Base-by-base conservation (phyloP, 2,329 filamentous ascomycete species). In the Aspergillus luchuensis region DNA sequence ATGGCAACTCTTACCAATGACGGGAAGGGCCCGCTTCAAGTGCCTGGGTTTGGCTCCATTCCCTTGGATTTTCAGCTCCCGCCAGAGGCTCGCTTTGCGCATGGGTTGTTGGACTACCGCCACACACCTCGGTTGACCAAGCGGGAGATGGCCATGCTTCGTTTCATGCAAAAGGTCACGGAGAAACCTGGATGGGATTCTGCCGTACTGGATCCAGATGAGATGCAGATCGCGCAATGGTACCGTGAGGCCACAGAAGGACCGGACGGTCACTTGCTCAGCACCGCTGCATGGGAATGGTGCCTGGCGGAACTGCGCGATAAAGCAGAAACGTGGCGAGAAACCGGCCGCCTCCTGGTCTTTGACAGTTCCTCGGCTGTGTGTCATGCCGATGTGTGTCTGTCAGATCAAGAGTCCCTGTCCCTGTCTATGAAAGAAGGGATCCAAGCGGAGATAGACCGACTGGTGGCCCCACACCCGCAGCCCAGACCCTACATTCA, bases 71-170 rank as follows among this genome's bases (percentile, higher is more conserved):
- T 33, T 39, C n/a, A 59, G 33, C 45, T 59, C 19, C 21, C 59
- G 17, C 56, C 11, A 8, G 49, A 58, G 56, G 21, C 41, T 41
- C 49, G 56, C 21, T 61, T 61, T 58, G 59, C 59, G 2, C 61
- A 61, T 52, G 61, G 58, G 8, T 33, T 63, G 10, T 15, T 60
- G 8, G 58, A 58, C 13, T 63, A 50, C 58, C 61, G 61, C n/a
- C 58, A 63, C n/a, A 21, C 45, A 6, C 54, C 54, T 49, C 61
- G 58, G 8, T 41, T 63, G 15, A 63, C 58, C 23, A 58, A 25
- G 38, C 55, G 61, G 2, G 61, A 61, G 55, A 61, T 63, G 36
- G 58, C 55, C 6, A 63, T 63, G 61, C 55, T 63, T 8, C 55
- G 61, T 48, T n/a, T 61, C 13, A 63, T 63, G 50, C 50, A 57